phyloP scores from a whole-genome alignment of 1,139 yeast species.

The Yamadazyma triangularis region DNA sequence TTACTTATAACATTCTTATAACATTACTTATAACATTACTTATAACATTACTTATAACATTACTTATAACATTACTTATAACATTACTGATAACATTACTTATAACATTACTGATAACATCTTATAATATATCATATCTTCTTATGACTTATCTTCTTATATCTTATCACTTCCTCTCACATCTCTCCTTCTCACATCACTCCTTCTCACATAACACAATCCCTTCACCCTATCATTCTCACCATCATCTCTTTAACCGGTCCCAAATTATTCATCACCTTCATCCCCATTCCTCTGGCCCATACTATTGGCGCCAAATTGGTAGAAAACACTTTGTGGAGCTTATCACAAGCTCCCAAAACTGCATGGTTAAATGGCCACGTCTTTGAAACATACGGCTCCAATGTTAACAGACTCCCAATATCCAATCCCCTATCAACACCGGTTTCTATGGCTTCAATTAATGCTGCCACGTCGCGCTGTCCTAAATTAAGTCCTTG shows the following conservation, averaged over 20 bases:
- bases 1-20: too few relatives aligned
- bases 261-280: slow-evolving; percentile 57
- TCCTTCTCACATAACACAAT: too few relatives aligned
- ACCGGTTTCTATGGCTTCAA: slow-evolving; percentile 67
- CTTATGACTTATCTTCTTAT: too few relatives aligned
- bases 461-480: slow-evolving; percentile 75
- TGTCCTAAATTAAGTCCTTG: slow-evolving; percentile 99
- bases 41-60: too few relatives aligned
- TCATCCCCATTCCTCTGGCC: slow-evolving; percentile 72
- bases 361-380: slow-evolving; percentile 77
- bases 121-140: too few relatives aligned
- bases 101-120: too few relatives aligned
- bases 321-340: slow-evolving; percentile 82
- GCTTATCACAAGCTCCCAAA: slow-evolving; percentile 85
- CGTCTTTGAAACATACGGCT: slow-evolving; percentile 78
- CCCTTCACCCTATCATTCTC: slow-evolving; percentile 16
- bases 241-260: slow-evolving; percentile 54
- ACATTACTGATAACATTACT: too few relatives aligned
- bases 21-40: too few relatives aligned
- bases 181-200: too few relatives aligned
- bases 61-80: too few relatives aligned
- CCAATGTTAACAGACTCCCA: slow-evolving; percentile 78
- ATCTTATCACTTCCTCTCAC: too few relatives aligned
- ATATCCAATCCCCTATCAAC: slow-evolving; percentile 79
- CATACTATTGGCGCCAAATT: slow-evolving; percentile 71